phyloP scores from a whole-genome alignment of 2,329 filamentous ascomycete genomes.

The Apiospora arundinis region DNA sequence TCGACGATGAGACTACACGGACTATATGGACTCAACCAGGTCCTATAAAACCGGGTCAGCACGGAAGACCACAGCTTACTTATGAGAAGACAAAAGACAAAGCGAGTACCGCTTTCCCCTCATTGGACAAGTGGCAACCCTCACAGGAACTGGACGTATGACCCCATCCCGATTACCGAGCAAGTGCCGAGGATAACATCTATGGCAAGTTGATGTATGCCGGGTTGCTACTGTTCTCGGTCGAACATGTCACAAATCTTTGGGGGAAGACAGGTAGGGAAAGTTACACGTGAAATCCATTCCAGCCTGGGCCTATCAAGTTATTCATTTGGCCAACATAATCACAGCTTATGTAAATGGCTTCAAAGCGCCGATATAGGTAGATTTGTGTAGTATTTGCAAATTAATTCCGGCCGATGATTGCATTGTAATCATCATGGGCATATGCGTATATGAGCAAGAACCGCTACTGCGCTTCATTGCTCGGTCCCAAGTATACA shows the following conservation, averaged over 20 bases:
- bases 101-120: not conserved
- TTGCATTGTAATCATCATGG: not conserved
- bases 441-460: not conserved
- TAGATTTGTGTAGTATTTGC: not conserved
- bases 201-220: not conserved
- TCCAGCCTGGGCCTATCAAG: not conserved
- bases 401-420: constrained; percentile 1
- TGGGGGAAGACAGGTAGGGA: not conserved
- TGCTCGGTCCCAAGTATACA: not conserved
- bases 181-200: not conserved
- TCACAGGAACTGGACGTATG: not conserved
- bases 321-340: not conserved
- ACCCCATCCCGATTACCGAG: not conserved
- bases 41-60: not conserved
- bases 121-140: not conserved
- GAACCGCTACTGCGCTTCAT: not conserved
- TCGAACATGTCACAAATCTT: not conserved
- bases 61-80: not conserved
- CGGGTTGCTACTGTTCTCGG: not conserved
- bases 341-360: not conserved
- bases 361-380: not conserved
- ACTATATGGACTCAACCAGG: not conserved
- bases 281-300: not conserved
- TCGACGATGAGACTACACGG: not conserved
- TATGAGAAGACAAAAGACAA: not conserved